These are phyloP conservation scores for Pythium sp. DNA, from an alignment of 352 stramenopile genomes.

Conservation along the genomic window DNA sequence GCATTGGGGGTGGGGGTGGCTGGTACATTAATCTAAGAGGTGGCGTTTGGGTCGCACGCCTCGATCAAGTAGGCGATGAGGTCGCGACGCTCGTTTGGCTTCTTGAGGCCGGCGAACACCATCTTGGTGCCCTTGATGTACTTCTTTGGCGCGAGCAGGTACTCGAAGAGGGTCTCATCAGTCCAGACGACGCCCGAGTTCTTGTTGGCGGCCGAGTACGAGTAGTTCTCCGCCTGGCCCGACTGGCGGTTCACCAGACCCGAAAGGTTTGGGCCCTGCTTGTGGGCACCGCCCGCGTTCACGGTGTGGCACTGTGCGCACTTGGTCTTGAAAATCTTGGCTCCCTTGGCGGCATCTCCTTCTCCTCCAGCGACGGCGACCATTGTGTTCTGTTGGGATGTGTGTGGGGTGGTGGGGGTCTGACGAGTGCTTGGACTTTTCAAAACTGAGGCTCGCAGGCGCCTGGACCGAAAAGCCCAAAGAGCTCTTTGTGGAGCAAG, in stretches of 20 bases:
- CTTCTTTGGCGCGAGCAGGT: conserved; percentile 99
- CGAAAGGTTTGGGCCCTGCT: conserved; percentile 98
- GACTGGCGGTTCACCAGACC: conserved; percentile 97
- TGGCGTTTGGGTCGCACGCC: conserved; percentile 47
- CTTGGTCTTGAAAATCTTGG: conserved; percentile 98
- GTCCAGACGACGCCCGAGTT: conserved; percentile 96
- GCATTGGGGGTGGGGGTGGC: background rate
- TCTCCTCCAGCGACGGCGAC: conserved; percentile 26
- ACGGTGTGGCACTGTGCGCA: conserved; percentile 95
- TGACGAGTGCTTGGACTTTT: conserved; percentile 37
- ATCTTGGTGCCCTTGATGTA: conserved; percentile 99
- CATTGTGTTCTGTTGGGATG: conserved; percentile 5
- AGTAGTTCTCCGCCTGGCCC: conserved; percentile 95
- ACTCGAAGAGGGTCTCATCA: conserved; percentile 98
- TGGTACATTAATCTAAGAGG: conserved; percentile 23
- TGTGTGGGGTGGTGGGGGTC: conserved; percentile 1
- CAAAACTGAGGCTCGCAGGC: conserved; percentile 33
- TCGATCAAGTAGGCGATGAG: conserved; percentile 99
- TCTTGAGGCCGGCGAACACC: conserved; percentile 99
- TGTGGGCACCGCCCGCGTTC: conserved; percentile 91
- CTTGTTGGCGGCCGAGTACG: conserved; percentile 99
- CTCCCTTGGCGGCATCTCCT: conserved; percentile 85
- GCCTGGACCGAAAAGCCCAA: background rate
- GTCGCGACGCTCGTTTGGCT: conserved; percentile 95
- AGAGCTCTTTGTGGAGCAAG: background rate